Evolutionary conservation across 2,329 filamentous ascomycete genomes (phyloP), one percentile per base, ranked within the genome.

Genomic region (Furcasterigmium sp.): DNA sequence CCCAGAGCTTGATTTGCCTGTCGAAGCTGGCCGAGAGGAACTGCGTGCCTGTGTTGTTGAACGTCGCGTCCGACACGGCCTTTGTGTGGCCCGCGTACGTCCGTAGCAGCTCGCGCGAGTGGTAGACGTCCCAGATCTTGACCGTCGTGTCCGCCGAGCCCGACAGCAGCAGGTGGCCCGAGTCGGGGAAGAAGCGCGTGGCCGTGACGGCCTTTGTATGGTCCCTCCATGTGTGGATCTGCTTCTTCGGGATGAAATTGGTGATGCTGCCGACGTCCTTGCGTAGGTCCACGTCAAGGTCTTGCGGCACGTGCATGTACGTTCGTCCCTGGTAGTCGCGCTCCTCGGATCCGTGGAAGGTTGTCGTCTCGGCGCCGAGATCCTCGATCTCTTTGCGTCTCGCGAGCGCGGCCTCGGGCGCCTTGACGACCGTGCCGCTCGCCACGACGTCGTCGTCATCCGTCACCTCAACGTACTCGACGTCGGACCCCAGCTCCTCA

Each of bases 271-370:
- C 87, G 36, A 75, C 63, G 47, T 94, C 89, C 66, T 93, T 94
- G 51, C 76, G 78, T 54, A 98, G 72, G 60, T 95, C 87, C 60
- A 95, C 73, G 58, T 89, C 87, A 65, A 95, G 69, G 61, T 95
- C 91, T 62, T 89, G 90, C 4, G 93, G 93, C 37, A 97, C 76
- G 65, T 98, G 93, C 91, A 98, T 96, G 62, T 95, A 98, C 26
- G 91, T 95, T 51, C 93, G 77, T 38, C 93, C 93, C 62, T 94
- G 87, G 69, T 98, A 98, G 63, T 98, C 93, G 70, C 83, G 85
- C 65, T 93, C 73, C 58, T 87, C 75, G 32, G 77, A 76, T 49
- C 91, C 93, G 57, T 95, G 86, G 67, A 97, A 98, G 36, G 82
- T 84, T 35, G 85, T 90, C 41, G 85, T 93, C 69, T 98, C 93